phyloP scores from a whole-genome alignment of 352 stramenopile genomes.

The Globisporangium barbulae region DNA sequence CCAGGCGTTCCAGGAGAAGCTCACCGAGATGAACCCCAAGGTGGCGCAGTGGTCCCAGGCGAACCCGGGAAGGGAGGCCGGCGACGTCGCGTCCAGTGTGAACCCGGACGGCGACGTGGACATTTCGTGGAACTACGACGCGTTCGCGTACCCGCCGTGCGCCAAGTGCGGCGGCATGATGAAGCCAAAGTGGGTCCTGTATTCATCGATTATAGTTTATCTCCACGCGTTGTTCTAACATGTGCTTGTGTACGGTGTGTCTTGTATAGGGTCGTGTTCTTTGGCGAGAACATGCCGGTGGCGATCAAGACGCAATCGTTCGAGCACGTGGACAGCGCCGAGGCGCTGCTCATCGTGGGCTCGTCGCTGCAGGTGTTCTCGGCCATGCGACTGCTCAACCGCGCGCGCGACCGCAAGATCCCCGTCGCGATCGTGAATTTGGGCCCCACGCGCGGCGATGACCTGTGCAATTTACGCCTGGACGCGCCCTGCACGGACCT shows the following conservation, averaged over 20 bases:
- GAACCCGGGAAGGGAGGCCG: slow-evolving; percentile 33
- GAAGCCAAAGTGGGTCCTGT: slow-evolving; percentile 60
- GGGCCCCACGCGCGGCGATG: slow-evolving; percentile 83
- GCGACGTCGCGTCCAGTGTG: slow-evolving; percentile 75
- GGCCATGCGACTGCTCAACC: slow-evolving; percentile 90
- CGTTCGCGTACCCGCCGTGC: slow-evolving; percentile 80
- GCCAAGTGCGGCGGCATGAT: slow-evolving; percentile 71
- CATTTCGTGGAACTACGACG: slow-evolving; percentile 79
- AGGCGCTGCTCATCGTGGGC: slow-evolving; percentile 91
- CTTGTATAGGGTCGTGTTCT: slow-evolving; percentile 91
- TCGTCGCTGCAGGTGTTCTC: slow-evolving; percentile 94
- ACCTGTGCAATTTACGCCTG: slow-evolving; percentile 71
- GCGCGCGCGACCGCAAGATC: slow-evolving; percentile 59
- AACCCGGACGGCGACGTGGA: slow-evolving; percentile 94
- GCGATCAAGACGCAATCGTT: slow-evolving; percentile 66
- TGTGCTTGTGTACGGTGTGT: not conserved
- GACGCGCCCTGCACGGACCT: slow-evolving; percentile 53
- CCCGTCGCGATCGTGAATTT: slow-evolving; percentile 88
- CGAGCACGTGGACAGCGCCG: slow-evolving; percentile 69
- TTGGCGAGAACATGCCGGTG: slow-evolving; percentile 93
- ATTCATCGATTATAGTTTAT: slow-evolving; percentile 4
- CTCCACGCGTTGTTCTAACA: not conserved
- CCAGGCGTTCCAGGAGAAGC: slow-evolving; percentile 82
- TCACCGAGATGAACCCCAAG: slow-evolving; percentile 81
- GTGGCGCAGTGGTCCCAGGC: slow-evolving; percentile 37